A percentile compares a stretch with the other conserved stretches of the same genome.
Evolutionary conservation across 192 early-diverging fungal genomes (phyloP).

Genomic region (Coemansia sp.): DNA sequence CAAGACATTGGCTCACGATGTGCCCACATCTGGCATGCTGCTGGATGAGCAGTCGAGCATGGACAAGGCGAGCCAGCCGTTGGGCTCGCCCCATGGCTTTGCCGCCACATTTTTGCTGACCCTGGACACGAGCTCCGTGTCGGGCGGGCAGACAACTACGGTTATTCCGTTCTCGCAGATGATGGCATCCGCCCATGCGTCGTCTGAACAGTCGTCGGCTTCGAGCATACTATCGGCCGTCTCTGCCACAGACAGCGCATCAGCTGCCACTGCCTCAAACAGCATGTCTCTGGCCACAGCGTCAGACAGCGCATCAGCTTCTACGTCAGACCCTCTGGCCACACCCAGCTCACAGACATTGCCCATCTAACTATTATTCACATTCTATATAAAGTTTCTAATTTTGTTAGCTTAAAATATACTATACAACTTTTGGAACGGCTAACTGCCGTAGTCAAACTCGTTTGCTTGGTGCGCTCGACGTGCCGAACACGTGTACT

Average conservation of each 20-base stretch:
- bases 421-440: no score
- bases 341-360: not conserved
- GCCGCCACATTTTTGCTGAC: constrained; percentile 43
- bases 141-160: constrained; percentile 15
- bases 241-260: no score
- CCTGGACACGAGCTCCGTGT: constrained; percentile 24
- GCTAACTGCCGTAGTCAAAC: not conserved
- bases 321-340: constrained; percentile 12
- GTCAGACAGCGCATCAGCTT: not conserved
- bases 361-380: not conserved
- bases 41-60: not conserved
- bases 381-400: not conserved
- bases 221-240: not conserved
- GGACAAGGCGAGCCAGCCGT: not conserved
- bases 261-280: not conserved
- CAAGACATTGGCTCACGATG: not conserved
- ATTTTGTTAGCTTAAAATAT: no score
- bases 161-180: constrained; percentile 38
- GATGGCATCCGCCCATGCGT: constrained; percentile 23
- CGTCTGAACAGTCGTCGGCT: not conserved
- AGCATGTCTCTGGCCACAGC: not conserved
- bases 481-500: constrained; percentile 10
- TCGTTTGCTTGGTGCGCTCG: not conserved
- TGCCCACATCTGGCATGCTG: not conserved
- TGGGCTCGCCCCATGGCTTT: constrained; percentile 14